Evolutionary conservation across 106 monocot genomes (phyloP), one percentile per base, ranked within the genome.

Genomic region (Vanilla planifolia): DNA sequence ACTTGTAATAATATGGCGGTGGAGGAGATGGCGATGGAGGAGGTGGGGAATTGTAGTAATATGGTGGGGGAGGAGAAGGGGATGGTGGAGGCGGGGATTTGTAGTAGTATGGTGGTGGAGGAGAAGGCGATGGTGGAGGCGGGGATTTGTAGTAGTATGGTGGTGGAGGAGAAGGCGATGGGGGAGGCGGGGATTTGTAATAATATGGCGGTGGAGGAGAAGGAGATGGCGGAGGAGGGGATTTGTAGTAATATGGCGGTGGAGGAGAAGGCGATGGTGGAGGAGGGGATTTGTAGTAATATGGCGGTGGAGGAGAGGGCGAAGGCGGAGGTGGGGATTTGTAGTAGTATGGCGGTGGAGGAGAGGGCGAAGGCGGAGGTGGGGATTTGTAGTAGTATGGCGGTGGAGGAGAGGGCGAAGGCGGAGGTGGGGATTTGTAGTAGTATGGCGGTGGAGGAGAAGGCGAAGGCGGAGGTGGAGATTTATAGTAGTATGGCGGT

Each of bases 221-320:
- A 2, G 17, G 23, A 0, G 51, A 10, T 4, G 76, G 65, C 21
- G 70, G 76, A 1, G 70, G 70, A 9, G 76, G 77, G 0, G 77
- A 77, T 1, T 60, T 66, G 60, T 76, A 71, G 8, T 44, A 10
- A 44, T 77, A 77, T 0, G 70, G 70, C 5, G 70, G 69, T 10
- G 70, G 69, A 3, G 76, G 70, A 4, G 75, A 55, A 17, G 22
- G 16, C 22, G 33, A 15, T 33, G 76, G 70, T 2, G 75, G 46
- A 17, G 22, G 16, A 17, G 33, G 7, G 22, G 77, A 77, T 2
- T 58, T 64, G 58, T 75, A 69, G 3, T 48, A 20, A 35, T 76
- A 76, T 0, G 65, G 70, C 3, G 70, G 69, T 0, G 76, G 76
- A 1, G 76, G 76, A 5, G 77, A 14, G 66, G n/a, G n/a, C n/a